Evolutionary conservation across 208 protist species (phyloP).

Genomic region (Crithidia fasciculata): DNA sequence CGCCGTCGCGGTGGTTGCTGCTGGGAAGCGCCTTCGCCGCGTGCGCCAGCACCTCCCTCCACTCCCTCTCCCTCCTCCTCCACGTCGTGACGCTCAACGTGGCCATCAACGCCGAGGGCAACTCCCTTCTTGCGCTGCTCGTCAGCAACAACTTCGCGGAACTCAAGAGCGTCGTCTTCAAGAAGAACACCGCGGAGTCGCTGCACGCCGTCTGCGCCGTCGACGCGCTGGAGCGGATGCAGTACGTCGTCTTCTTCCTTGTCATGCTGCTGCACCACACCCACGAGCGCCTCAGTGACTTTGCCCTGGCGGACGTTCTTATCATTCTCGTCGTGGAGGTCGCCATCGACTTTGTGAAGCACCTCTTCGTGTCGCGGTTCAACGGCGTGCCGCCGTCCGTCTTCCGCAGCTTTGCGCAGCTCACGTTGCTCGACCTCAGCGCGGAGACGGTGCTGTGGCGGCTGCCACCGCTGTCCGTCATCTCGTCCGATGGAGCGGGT

Average conservation of each 20-base stretch:
- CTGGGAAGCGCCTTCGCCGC: constrained; percentile 32
- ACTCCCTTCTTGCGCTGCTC: constrained; percentile 92
- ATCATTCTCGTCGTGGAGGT: constrained; percentile 69
- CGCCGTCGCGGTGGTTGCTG: constrained; percentile 32
- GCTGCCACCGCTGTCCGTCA: constrained; percentile 26
- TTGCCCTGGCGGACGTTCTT: constrained; percentile 40
- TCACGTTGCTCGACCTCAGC: constrained; percentile 52
- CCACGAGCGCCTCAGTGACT: constrained; percentile 30
- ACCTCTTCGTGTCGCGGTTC: constrained; percentile 91
- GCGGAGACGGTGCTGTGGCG: constrained; percentile 49
- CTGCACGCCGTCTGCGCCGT: constrained; percentile 82
- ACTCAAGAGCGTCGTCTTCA: constrained; percentile 94
- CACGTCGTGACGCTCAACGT: constrained; percentile 94
- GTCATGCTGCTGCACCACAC: constrained; percentile 67
- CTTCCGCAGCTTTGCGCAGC: constrained; percentile 58
- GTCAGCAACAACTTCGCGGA: constrained; percentile 94
- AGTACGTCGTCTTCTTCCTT: constrained; percentile 61
- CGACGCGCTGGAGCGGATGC: constrained; percentile 75
- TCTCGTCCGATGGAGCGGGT: background rate
- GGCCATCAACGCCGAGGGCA: constrained; percentile 91
- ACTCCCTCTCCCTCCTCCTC: constrained; percentile 83
- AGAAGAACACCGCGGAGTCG: constrained; percentile 86
- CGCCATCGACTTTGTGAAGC: constrained; percentile 92
- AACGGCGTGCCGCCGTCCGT: constrained; percentile 78
- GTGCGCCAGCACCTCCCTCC: constrained; percentile 51